phyloP scores from a whole-genome alignment of 495 filamentous ascomycete species.

The Hapsidospora chrysogenum region DNA sequence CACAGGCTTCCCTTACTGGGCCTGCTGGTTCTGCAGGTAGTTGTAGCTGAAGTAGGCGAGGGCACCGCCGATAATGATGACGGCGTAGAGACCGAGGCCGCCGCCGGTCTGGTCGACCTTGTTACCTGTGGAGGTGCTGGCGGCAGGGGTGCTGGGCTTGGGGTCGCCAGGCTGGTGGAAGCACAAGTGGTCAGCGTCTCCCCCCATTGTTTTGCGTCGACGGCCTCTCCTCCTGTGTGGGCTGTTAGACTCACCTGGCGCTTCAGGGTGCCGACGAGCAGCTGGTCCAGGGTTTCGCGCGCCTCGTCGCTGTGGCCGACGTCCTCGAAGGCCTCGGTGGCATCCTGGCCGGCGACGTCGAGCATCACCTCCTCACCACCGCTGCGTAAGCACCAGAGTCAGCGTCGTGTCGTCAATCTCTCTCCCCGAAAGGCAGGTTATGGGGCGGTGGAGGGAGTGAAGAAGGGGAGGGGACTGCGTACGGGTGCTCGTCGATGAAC shows the following conservation, averaged over 20 bases:
- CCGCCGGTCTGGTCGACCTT: conserved; percentile 28
- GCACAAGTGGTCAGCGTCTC: too few species aligned
- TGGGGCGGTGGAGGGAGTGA: neutral
- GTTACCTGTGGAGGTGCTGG: conserved; percentile 21
- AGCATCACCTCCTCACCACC: conserved; percentile 97
- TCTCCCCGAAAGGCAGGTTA: neutral
- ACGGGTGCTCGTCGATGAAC: conserved; percentile 99
- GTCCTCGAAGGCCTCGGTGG: conserved; percentile 97
- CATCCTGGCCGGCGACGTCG: conserved; percentile 91
- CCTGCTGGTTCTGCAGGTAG: conserved; percentile 55
- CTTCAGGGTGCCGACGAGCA: conserved; percentile 71
- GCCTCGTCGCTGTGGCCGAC: conserved; percentile 99
- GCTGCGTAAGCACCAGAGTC: conserved; percentile 23
- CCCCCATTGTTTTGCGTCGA: too few species aligned
- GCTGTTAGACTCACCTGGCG: too few species aligned
- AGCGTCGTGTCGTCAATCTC: neutral
- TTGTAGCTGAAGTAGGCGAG: conserved; percentile 74
- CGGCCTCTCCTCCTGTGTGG: too few species aligned
- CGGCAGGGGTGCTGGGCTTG: conserved; percentile 39
- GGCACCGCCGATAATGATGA: conserved; percentile 61
- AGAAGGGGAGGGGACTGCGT: conserved; percentile 36
- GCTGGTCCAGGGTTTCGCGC: conserved; percentile 72
- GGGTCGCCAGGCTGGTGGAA: conserved; percentile 85
- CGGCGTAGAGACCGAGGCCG: conserved; percentile 68
- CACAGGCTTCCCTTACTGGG: conserved; percentile 12